Base-by-base conservation (phyloP, 1,284 basidiomycete genomes). In the Malassezia sympodialis region DNA sequence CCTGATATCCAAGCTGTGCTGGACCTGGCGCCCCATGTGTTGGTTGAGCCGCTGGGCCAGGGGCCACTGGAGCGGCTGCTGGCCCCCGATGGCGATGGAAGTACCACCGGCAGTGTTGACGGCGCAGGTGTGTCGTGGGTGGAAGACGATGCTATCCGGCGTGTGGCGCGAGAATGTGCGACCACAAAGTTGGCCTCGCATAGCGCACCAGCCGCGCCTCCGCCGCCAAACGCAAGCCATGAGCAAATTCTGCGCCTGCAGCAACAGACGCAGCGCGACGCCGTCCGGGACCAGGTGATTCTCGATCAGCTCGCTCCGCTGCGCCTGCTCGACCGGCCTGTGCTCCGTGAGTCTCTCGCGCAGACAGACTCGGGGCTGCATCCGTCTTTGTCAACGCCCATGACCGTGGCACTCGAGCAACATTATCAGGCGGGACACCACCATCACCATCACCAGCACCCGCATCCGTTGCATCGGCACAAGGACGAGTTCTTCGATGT, bases 1-100 rank as follows among this genome's bases (percentile, higher is more conserved):
- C 59, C 63, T 2, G 70, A 74, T 39, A 57, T 73, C 28, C 57
- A 63, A 1, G 67, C 73, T 43, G 43, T 71, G 15, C 53, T 74
- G 27, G 62, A 66, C 30, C 52, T 72, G 3, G 60, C 66, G 0
- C 72, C 72, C 17, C 65, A 68, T 35, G 61, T 65, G 0, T 60
- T 72, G 19, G 66, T 74, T 21, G 71, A 74, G 51, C 69, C 72
- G 2, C 57, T 73, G 39, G 72, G 72, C 4, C 62, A 67, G 37
- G 65, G 69, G 7, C 58, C 69, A n/a, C 58, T 63, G 19, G 70
- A 71, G 49, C 60, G 69, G 2, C 54, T 73, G 39, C 56, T 73
- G 2, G 63, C 60, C 4, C 63, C 72, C 2, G 72, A 71, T 14
- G 27, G 59, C 63, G 8, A 43, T 30, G 4, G 23, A 8, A 34